Evolutionary conservation across 2,329 filamentous ascomycete genomes (phyloP).

Genomic region (Cladosporium sphaerospermum): DNA sequence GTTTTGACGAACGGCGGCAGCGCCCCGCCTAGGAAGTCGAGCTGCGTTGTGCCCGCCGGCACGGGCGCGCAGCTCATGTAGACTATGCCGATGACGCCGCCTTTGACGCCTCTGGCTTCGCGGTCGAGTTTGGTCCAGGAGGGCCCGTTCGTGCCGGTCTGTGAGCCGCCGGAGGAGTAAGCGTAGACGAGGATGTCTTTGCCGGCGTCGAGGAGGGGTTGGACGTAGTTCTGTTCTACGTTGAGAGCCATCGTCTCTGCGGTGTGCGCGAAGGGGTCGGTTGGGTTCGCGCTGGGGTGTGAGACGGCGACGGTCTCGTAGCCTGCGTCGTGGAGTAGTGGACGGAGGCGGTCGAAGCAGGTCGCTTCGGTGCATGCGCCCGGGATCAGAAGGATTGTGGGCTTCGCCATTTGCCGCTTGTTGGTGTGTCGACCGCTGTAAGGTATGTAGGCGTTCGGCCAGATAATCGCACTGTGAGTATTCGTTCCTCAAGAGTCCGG

Average conservation of each 20-base stretch:
- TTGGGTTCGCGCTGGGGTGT: conserved; percentile 6
- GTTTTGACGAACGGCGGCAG: conserved; percentile 5
- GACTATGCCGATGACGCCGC: conserved; percentile 12
- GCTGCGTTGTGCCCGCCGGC: conserved; percentile 11
- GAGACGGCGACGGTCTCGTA: conserved; percentile 9
- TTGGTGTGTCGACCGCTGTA: neutral
- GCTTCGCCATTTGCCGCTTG: neutral
- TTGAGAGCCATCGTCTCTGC: conserved; percentile 6
- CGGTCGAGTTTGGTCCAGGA: conserved; percentile 10
- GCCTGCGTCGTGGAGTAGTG: conserved; percentile 5
- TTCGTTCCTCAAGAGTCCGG: no score
- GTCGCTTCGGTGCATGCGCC: conserved; percentile 8
- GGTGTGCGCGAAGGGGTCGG: conserved; percentile 5
- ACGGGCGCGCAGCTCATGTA: conserved; percentile 10
- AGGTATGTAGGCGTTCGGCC: no score
- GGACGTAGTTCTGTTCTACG: conserved; percentile 1
- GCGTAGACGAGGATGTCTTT: conserved; percentile 23
- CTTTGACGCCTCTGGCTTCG: conserved; percentile 8
- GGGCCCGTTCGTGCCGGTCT: conserved; percentile 4
- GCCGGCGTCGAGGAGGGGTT: conserved; percentile 17
- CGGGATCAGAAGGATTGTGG: conserved; percentile 12
- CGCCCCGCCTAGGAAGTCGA: conserved; percentile 9
- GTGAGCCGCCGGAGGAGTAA: conserved; percentile 17
- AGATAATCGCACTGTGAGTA: no score
- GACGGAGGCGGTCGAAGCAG: conserved; percentile 7